Evolutionary conservation across 2,329 filamentous ascomycete genomes (phyloP), one percentile per base, ranked within the genome.

Genomic region (Fusarium subtropicale): DNA sequence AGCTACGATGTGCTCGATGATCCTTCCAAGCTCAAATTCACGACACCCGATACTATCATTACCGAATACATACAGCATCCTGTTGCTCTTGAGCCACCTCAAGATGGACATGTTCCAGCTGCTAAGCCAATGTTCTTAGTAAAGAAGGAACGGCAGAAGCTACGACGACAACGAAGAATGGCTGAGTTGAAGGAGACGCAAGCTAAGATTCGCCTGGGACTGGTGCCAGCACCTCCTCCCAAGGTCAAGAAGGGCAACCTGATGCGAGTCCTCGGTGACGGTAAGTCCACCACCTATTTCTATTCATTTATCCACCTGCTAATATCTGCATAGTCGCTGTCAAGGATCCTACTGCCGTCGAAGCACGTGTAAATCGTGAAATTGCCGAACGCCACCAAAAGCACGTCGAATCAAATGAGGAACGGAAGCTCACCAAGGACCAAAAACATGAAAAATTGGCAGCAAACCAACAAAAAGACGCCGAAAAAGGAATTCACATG

Each of bases 201-300:
- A 80, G 94, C 95, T 38, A 98, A 99, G 83, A 96, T 98, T 66
- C 88, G 95, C 61, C 84, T 99, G 13, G 96, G 96, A 22, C 86
- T 99, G 16, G 91, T 95, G 64, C 93, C 94, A 5, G 93, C 95
- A 22, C 94, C 94, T 30, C 92, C 94, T 28, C 95, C 96, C 13
- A 99, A 98, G 81, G 93, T 99, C 72, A 98, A 97, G 82, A 97
- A 97, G 80, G 92, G 91, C 60, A 99, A 99, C 79, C 87, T 99
- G 77, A 99, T 99, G 96, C 91, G 94, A 60, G 96, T 99, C 31
- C 86, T 97, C 58, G 96, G 96, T 67, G 93, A 97, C 71, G 79
- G 79, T 80, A 77, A 77, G 91, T 93, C 18, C 3, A 26, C 11
- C 24, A 26, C 11, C 31, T 34, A 44, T 18, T 36, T 10, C 12